Evolutionary conservation across 1,139 yeast genomes (phyloP).

Genomic region (Kazachstania sp.): DNA sequence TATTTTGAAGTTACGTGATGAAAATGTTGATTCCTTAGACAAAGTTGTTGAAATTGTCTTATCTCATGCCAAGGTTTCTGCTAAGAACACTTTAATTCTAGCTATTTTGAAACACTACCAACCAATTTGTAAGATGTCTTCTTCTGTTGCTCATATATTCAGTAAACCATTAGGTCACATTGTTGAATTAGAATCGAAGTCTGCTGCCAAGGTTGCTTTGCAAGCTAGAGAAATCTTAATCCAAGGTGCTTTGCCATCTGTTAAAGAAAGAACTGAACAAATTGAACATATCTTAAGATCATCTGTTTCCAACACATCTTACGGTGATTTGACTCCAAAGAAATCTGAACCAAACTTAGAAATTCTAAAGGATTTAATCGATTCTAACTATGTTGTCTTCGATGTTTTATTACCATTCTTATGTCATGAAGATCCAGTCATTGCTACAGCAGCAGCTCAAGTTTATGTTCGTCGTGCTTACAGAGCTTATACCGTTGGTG

Average conservation of each 20-base stretch:
- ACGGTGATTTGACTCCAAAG: constrained; percentile 72
- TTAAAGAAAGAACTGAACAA: constrained; percentile 93
- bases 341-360: constrained; percentile 79
- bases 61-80: constrained; percentile 88
- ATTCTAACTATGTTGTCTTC: constrained; percentile 90
- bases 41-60: constrained; percentile 65
- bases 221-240: constrained; percentile 94
- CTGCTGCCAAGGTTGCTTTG: constrained; percentile 89
- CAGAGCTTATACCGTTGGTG: constrained; percentile 87
- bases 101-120: constrained; percentile 79
- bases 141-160: constrained; percentile 62
- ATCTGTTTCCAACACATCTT: constrained; percentile 79
- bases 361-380: constrained; percentile 82
- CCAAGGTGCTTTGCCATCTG: constrained; percentile 93
- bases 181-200: constrained; percentile 81
- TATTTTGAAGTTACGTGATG: constrained; percentile 77
- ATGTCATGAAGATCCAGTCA: constrained; percentile 75
- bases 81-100: constrained; percentile 81
- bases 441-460: constrained; percentile 92
- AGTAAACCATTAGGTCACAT: constrained; percentile 65
- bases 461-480: constrained; percentile 94
- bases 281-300: constrained; percentile 90
- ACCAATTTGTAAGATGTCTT: constrained; percentile 58
- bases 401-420: constrained; percentile 92
- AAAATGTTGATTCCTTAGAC: constrained; percentile 64